These are phyloP conservation scores for Corymbia calophylla DNA, from an alignment of 441 rosid species.

Conservation along the genomic window DNA sequence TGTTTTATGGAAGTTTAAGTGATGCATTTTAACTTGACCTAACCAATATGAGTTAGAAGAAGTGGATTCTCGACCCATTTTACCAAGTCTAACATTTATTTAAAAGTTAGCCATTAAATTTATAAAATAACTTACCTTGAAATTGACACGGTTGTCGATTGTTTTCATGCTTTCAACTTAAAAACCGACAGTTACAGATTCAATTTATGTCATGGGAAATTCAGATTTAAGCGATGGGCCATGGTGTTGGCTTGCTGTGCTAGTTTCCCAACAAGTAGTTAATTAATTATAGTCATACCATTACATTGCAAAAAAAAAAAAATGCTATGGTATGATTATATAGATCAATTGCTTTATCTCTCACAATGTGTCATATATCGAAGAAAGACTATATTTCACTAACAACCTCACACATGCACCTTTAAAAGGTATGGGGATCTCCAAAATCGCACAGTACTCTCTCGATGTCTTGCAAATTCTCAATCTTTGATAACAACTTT, in stretches of 20 bases:
- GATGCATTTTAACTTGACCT: not conserved
- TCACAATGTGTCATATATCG: not conserved
- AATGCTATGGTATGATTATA: not conserved
- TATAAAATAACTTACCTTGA: not conserved
- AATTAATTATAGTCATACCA: rapidly evolving
- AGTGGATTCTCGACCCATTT: not conserved
- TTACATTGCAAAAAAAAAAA: not conserved
- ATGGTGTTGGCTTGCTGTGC: not conserved
- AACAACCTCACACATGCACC: not conserved
- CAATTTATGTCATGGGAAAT: not conserved
- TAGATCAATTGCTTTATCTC: not conserved
- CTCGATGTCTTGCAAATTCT: not conserved
- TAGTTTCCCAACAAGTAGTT: not conserved
- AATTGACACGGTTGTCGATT: not conserved
- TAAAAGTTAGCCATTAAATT: not conserved
- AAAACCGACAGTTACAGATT: not conserved
- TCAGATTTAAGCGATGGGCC: not conserved
- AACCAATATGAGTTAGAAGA: not conserved
- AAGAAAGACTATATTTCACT: not conserved
- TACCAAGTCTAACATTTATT: not conserved
- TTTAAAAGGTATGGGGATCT: not conserved
- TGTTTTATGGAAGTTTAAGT: not conserved
- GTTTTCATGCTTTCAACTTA: not conserved
- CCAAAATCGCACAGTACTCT: not conserved
- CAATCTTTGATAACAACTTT: not conserved